A percentile compares a stretch with the other conserved stretches of the same genome.
phyloP scores from a whole-genome alignment of 192 early-diverging fungal genomes.

The Backusella parvicylindrica region DNA sequence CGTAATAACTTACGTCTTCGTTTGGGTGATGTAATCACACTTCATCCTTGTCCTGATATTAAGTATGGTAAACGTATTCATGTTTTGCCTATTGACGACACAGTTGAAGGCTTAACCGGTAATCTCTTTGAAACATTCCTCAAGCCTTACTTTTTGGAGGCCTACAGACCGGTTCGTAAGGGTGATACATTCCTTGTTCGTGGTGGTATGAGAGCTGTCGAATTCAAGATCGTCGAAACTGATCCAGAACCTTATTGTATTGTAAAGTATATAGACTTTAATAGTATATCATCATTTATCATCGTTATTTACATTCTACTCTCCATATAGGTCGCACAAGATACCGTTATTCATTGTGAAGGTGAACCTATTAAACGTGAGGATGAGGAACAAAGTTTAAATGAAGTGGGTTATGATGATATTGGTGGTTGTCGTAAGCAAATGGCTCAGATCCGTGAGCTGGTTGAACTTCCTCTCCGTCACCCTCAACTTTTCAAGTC shows the following conservation, averaged over 20 bases:
- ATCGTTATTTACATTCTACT: neutral
- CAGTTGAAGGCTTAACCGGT: conserved; percentile 95
- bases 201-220: conserved; percentile 95
- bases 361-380: conserved; percentile 98
- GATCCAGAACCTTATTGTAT: conserved; percentile 97
- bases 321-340: conserved; percentile 78
- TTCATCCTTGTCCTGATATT: conserved; percentile 95
- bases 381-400: conserved; percentile 92
- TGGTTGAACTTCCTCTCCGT: conserved; percentile 97
- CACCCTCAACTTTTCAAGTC: conserved; percentile 99
- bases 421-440: conserved; percentile 98
- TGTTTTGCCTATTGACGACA: conserved; percentile 96
- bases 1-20: conserved; percentile 94
- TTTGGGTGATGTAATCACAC: conserved; percentile 93
- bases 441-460: conserved; percentile 98
- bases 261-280: no score
- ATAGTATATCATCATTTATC: neutral
- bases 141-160: conserved; percentile 98
- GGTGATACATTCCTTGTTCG: conserved; percentile 93
- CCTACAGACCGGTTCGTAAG: conserved; percentile 94
- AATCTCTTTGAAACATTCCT: conserved; percentile 98
- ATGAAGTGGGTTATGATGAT: conserved; percentile 97
- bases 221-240: conserved; percentile 97
- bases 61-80: conserved; percentile 97
- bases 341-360: conserved; percentile 98